These are phyloP conservation scores for Ascosphaera apis DNA, from an alignment of 2,329 filamentous ascomycete genomes.

Conservation along the genomic window DNA sequence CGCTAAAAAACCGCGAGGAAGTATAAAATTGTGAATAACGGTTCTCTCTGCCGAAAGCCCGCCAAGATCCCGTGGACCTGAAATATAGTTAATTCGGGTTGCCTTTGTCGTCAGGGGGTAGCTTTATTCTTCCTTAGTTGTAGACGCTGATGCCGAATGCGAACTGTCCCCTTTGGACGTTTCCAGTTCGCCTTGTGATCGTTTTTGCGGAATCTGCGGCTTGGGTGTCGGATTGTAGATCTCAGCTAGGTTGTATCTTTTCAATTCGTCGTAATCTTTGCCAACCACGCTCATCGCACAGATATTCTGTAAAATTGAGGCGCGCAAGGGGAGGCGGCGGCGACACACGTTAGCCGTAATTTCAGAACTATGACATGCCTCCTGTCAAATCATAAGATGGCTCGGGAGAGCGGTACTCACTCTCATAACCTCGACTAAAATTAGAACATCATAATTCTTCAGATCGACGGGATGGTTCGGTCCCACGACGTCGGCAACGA, in stretches of 20 bases:
- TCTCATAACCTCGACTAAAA: conserved; percentile 39
- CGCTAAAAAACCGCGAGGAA: no score
- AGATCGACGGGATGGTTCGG: conserved; percentile 35
- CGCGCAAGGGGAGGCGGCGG: no score
- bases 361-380: no score
- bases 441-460: conserved; percentile 35
- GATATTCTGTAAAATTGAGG: conserved; percentile 28
- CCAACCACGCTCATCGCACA: conserved; percentile 41
- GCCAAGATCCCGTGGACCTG: no score
- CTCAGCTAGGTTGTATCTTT: conserved; percentile 39
- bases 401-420: conserved; percentile 16
- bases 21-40: no score
- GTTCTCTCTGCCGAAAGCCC: no score
- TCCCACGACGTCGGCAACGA: conserved; percentile 34
- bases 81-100: neutral
- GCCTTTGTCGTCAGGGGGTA: neutral
- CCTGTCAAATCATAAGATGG: no score
- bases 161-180: no score
- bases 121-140: no score
- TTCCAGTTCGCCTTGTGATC: no score
- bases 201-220: conserved; percentile 2
- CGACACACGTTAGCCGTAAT: conserved; percentile 1
- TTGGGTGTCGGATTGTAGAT: conserved; percentile 29
- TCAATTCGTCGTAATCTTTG: conserved; percentile 35
- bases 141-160: no score